Evolutionary conservation across 140 eudicot species (phyloP).

Genomic region (Bidens hawaiensis): DNA sequence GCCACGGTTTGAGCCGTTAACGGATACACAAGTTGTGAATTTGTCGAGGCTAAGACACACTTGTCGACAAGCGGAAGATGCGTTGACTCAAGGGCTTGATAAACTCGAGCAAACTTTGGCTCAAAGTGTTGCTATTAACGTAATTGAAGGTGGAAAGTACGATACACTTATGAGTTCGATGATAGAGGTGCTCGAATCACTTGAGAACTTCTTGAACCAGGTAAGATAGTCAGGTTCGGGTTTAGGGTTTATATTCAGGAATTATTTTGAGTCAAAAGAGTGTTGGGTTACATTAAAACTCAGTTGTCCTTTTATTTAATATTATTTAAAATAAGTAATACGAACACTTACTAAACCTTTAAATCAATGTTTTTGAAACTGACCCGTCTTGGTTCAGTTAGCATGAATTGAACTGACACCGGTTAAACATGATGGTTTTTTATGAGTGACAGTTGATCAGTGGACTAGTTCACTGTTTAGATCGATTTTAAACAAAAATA

Average conservation of each 20-base stretch:
- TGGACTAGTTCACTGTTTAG: too few relatives aligned
- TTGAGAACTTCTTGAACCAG: slow-evolving; percentile 60
- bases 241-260: background rate
- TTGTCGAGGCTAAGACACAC: slow-evolving; percentile 45
- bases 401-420: too few relatives aligned
- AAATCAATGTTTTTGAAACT: too few relatives aligned
- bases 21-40: slow-evolving; percentile 38
- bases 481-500: too few relatives aligned
- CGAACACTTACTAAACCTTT: too few relatives aligned
- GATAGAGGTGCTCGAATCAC: slow-evolving; percentile 42
- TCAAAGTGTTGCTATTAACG: slow-evolving; percentile 34
- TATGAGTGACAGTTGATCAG: too few relatives aligned
- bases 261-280: background rate
- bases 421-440: too few relatives aligned
- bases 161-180: slow-evolving; percentile 35
- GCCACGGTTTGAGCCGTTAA: slow-evolving; percentile 50
- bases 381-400: too few relatives aligned
- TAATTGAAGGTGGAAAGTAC: slow-evolving; percentile 20
- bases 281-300: background rate
- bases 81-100: slow-evolving; percentile 60
- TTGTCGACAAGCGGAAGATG: slow-evolving; percentile 75
- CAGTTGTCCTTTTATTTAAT: background rate
- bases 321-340: background rate
- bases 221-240: slow-evolving; percentile 8
- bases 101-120: slow-evolving; percentile 60